Evolutionary conservation across 495 filamentous ascomycete species (phyloP).

Genomic region (Aspergillus panamensis): DNA sequence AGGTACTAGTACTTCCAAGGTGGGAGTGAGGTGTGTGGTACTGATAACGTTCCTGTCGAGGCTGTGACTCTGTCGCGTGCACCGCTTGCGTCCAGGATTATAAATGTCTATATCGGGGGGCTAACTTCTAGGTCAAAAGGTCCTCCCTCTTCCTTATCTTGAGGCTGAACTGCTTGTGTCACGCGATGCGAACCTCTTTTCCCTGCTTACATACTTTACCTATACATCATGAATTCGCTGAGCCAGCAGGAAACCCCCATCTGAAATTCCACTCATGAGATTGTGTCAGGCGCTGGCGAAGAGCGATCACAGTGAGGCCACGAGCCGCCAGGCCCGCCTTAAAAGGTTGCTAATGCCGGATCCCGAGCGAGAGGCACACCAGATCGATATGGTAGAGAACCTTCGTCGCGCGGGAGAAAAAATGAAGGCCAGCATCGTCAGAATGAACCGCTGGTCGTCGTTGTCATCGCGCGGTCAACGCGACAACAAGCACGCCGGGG

Average conservation of each 20-base stretch:
- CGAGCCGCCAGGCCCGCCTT: constrained; percentile 12
- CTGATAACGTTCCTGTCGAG: constrained; percentile 3
- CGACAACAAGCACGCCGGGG: constrained; percentile 18
- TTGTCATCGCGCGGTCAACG: constrained; percentile 4
- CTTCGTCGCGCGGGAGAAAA: constrained; percentile 33
- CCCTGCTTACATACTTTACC: background rate
- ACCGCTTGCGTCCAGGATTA: constrained; percentile 40
- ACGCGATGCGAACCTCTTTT: constrained; percentile 13
- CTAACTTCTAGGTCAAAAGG: constrained; percentile 37
- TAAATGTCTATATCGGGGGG: constrained; percentile 7
- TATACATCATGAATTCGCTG: constrained; percentile 22
- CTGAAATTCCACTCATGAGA: constrained; percentile 19
- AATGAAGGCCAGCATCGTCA: constrained; percentile 29
- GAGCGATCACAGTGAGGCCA: constrained; percentile 4
- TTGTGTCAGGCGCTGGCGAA: constrained; percentile 8
- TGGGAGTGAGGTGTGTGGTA: background rate
- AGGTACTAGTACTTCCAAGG: background rate
- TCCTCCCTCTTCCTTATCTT: constrained; percentile 18
- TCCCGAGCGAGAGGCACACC: constrained; percentile 12
- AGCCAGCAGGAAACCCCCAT: constrained; percentile 6
- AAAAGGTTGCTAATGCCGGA: constrained; percentile 16
- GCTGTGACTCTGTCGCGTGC: constrained; percentile 39
- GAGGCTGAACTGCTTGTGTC: constrained; percentile 10
- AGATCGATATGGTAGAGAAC: constrained; percentile 29
- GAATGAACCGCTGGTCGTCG: constrained; percentile 32